Base-by-base conservation (phyloP, 768 basidiomycete genomes). In the Crepidotus variabilis region DNA sequence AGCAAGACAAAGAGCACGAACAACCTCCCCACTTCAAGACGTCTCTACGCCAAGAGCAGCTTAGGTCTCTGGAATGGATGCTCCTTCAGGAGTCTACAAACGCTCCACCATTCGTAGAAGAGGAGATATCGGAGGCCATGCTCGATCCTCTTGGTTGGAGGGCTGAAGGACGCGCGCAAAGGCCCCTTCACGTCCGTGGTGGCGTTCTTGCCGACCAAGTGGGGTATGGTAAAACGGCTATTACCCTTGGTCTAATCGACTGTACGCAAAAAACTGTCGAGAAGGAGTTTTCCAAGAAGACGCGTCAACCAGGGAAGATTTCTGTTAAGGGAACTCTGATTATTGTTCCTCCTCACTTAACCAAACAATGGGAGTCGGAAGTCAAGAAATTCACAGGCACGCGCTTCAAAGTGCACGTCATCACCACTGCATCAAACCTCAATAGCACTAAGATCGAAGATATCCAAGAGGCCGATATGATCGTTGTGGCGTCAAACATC, bases 181-280 rank as follows among this genome's bases (percentile, higher is more conserved):
- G 94, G 33, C 82, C 87, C 0, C 80, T 92, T 51, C 79, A 72
- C 57, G 73, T 97, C 43, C 81, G 90, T 54, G 94, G 95, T 16
- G 94, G 95, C 10, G 94, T 97, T 49, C 83, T 97, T 47, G 94
- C 94, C 11, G 95, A 98, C 64, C 89, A 95, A 73, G 95, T 98
- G 58, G 95, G 95, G 51, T 98, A 98, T 65, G 95, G 95, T 16
- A 98, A 98, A 74, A 98, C 95, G 0, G 94, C 94, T 20, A 95
- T 97, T 61, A 94, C 92, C 2, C 80, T 98, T 24, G 94, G 88
- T 18, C 79, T 98, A 57, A 88, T 97, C 59, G 90, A 93, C 64
- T 86, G 87, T 65, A 78, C 85, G 20, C 71, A 75, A 18, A 78
- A 82, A 61, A 71, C 71, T 16, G 82, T 87, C 50, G 70, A 75